Percentiles rank a stretch among this genome's conserved stretches.
Conservation (phyloP, 805 yeast genomes). For the Isabelozyma heimii region DNA sequence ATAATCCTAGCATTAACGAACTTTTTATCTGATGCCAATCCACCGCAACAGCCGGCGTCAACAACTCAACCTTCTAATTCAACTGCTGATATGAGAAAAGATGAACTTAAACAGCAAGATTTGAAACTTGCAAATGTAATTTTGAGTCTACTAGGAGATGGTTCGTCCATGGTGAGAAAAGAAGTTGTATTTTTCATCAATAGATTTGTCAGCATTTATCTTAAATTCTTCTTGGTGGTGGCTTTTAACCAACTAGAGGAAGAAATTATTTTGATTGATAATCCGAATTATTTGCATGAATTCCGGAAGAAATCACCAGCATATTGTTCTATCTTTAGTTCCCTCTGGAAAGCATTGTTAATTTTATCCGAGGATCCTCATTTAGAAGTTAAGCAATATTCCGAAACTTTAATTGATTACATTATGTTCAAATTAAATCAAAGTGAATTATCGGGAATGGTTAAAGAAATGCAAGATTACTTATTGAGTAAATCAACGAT, state of each 20-base stretch:
- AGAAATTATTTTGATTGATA: constrained; percentile 66
- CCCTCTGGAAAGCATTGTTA: constrained; percentile 83
- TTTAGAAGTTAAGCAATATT: constrained; percentile 68
- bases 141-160: constrained; percentile 73
- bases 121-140: constrained; percentile 67
- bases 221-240: constrained; percentile 75
- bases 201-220: constrained; percentile 65
- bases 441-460: constrained; percentile 63
- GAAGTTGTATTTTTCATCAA: constrained; percentile 80
- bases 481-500: constrained; percentile 49
- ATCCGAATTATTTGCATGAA: constrained; percentile 59
- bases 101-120: constrained; percentile 65
- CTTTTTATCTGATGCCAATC: constrained; percentile 51
- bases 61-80: constrained; percentile 11
- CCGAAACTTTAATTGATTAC: constrained; percentile 73
- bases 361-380: constrained; percentile 87
- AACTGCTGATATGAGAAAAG: constrained; percentile 31
- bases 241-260: constrained; percentile 84
- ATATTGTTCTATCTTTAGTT: constrained; percentile 80
- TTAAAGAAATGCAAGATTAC: constrained; percentile 62
- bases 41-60: constrained; percentile 4
- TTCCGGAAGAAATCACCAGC: constrained; percentile 71
- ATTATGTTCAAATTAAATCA: constrained; percentile 63
- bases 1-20: constrained; percentile 70
- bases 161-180: constrained; percentile 82